Base-by-base conservation (phyloP, 2,329 filamentous ascomycete genomes). In the Hypomyces rosellus region DNA sequence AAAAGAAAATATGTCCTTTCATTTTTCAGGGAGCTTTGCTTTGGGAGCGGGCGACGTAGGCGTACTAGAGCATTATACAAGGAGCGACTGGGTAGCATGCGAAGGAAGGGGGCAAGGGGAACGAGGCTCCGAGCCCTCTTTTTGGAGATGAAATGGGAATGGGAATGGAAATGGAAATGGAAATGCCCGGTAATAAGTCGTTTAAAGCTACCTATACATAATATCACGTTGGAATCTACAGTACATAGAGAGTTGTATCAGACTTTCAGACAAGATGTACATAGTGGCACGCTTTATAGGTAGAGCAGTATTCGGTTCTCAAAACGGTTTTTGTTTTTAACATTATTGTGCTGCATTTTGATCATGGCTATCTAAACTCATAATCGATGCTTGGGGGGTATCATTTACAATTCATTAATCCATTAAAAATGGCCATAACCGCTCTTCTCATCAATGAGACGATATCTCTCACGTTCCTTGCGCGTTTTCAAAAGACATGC, bases 401-500 rank as follows among this genome's bases (percentile, higher is more conserved):
- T 30, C 25, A 30, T 30, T 3, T 20, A 20, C 3, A 30, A 12
- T 14, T 34, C 20, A 43, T 42, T 30, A 9, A 45, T 53, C 15
- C 18, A 34, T 64, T 78, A 79, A 33, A 73, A 69, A 46, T 75
- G 67, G 54, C 66, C 68, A 56, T 71, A 70, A 47, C 83, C 81
- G 55, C 69, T 80, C 80, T 93, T 93, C 75, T 89, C 82, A 63
- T 92, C 88, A 61, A 93, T 91, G 63, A 87, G 78, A 52, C 82
- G 80, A 71, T 89, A 93, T 53, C 88, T 77, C 68, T 87, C 83
- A 61, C 82, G 81, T 72, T 93, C 88, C 69, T 86, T 87, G 63
- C 88, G 82, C 61, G 89, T 84, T 75, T 90, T 91, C 60, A 89
- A 74, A 41, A 93, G 74, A 69, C 89, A 89, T 30, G 85, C 84